Conservation (phyloP, 169 alveolate species). For the Plasmodium yoelii region DNA sequence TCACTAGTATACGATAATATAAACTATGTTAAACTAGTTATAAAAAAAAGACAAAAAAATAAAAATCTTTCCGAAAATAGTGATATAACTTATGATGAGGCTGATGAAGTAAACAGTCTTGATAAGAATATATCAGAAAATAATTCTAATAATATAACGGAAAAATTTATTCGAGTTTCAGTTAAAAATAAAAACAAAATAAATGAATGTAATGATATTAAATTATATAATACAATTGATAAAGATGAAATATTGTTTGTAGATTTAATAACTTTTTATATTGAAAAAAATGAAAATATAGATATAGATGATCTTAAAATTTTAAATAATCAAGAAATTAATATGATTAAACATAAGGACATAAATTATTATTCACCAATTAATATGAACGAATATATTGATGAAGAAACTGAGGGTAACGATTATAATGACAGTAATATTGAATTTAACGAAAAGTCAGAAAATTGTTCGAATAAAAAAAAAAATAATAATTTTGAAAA, state of each 20-base stretch:
- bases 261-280: neutral
- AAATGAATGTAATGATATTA: too few relatives aligned
- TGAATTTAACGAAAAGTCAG: neutral
- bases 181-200: too few relatives aligned
- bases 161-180: too few relatives aligned
- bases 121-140: too few relatives aligned
- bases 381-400: neutral
- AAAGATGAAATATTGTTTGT: too few relatives aligned
- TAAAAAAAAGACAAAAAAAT: slow-evolving; percentile 7
- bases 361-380: neutral
- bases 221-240: too few relatives aligned
- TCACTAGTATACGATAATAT: slow-evolving; percentile 48
- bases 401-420: neutral
- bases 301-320: slow-evolving; percentile 1
- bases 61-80: too few relatives aligned
- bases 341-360: neutral
- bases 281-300: neutral
- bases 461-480: neutral
- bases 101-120: too few relatives aligned
- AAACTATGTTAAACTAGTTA: slow-evolving; percentile 32
- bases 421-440: neutral
- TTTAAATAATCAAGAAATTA: neutral
- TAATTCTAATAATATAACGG: too few relatives aligned
- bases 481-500: neutral
- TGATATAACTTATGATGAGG: too few relatives aligned